Percentiles rank a stretch among this genome's conserved stretches.
phyloP scores from a whole-genome alignment of 441 rosid genomes.

The Gossypium trilobum region DNA sequence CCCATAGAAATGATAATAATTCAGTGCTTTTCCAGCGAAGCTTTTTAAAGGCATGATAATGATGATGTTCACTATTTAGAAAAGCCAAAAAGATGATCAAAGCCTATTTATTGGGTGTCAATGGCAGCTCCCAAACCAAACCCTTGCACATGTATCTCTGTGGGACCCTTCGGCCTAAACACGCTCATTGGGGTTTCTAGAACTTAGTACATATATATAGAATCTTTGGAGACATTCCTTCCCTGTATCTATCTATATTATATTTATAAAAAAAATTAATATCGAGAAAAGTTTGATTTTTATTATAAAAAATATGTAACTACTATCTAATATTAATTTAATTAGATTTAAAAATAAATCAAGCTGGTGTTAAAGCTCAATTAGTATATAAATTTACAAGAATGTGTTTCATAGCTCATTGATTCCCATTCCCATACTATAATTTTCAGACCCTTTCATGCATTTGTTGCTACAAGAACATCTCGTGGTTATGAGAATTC shows the following conservation, averaged over 20 bases:
- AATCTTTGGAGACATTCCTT: slow-evolving; percentile 5
- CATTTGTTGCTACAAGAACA: no score
- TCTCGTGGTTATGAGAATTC: no score
- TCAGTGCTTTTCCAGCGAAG: slow-evolving; percentile 3
- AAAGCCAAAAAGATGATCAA: slow-evolving; percentile 20
- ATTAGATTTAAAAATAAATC: no score
- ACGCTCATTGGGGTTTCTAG: slow-evolving; percentile 48
- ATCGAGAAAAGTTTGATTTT: no score
- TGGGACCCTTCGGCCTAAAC: slow-evolving; percentile 56
- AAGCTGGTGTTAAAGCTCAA: no score
- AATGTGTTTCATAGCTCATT: no score
- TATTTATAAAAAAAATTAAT: no score
- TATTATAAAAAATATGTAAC: no score
- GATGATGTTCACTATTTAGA: slow-evolving; percentile 1
- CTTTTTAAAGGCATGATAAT: slow-evolving; percentile 10
- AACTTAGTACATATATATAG: slow-evolving; percentile 14
- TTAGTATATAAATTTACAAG: no score
- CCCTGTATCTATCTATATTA: not conserved
- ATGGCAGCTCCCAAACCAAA: slow-evolving; percentile 25
- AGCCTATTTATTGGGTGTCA: slow-evolving; percentile 18
- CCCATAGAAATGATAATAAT: slow-evolving; percentile 17
- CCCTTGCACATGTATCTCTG: slow-evolving; percentile 31
- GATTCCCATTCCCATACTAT: no score
- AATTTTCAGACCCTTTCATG: no score
- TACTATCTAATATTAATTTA: no score